Percentiles rank a stretch among this genome's conserved stretches.
Conservation (phyloP, 352 stramenopile genomes). For the Pelagophyceae sp. region DNA sequence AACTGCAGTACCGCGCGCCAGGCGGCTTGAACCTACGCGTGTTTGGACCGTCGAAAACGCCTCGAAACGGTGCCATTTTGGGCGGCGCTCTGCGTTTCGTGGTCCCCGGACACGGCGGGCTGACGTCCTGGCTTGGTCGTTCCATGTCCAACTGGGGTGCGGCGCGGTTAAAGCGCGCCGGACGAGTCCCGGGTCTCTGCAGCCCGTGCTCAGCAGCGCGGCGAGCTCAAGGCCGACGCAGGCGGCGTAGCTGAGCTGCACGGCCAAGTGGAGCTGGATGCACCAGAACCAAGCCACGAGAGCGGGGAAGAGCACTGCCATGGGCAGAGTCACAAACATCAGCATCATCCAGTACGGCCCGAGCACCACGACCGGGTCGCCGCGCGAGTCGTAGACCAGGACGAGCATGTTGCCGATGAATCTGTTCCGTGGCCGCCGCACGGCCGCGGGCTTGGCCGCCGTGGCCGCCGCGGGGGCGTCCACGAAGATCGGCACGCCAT, state of each 20-base stretch:
- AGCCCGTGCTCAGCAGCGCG: not conserved
- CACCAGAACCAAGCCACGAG: not conserved
- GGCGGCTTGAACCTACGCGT: constrained; percentile 54
- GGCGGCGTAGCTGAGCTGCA: not conserved
- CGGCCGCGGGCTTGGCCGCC: too few relatives aligned
- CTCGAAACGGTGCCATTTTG: too few relatives aligned
- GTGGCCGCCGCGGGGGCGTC: too few relatives aligned
- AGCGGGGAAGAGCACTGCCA: not conserved
- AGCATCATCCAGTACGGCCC: constrained; percentile 20
- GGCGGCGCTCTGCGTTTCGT: too few relatives aligned
- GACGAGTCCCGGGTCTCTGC: not conserved
- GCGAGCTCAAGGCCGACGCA: not conserved
- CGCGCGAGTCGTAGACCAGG: not conserved
- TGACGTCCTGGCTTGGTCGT: constrained; percentile 48
- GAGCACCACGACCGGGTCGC: not conserved
- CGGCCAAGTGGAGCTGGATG: not conserved
- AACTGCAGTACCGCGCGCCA: constrained; percentile 54
- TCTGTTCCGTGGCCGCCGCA: not conserved
- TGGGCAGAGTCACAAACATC: not conserved
- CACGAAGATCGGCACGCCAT: too few relatives aligned
- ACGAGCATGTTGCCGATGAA: constrained; percentile 18
- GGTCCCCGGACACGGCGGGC: constrained; percentile 50
- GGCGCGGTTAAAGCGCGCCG: not conserved
- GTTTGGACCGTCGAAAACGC: constrained; percentile 34
- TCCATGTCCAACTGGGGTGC: not conserved